Base-by-base conservation (phyloP, 139 green algal genomes). In the Haematococcus lacustris region DNA sequence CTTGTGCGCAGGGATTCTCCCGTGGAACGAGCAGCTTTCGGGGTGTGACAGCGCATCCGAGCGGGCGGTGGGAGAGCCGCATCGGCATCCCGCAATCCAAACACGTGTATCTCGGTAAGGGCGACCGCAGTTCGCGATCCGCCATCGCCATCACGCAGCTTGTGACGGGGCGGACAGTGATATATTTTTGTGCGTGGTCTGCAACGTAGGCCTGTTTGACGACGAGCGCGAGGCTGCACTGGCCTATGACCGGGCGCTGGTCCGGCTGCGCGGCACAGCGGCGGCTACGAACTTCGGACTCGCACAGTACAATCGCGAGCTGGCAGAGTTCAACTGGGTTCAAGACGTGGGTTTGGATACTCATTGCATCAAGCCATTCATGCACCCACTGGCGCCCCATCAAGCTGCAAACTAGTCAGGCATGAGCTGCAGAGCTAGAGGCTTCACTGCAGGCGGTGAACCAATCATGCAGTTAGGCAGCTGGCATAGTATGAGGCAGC, bases 21-120 rank as follows among this genome's bases (percentile, higher is more conserved):
- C 78, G 93, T 25, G 92, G 92, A 39, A 89, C 85, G 50, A 92
- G 82, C 38, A 75, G 76, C 66, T 97, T 86, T 81, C 80, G 92
- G 1, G 93, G 92, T 28, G 91, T 96, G 28, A 95, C 92, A 1
- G 88, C 85, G 7, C 91, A 95, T 81, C 91, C 91, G 23, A 85
- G 53, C 17, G 86, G 91, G 1, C 82, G 92, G n/a, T 97, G 88
- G 87, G 92, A 97, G 86, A 82, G 84, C 2, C 80, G 92, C 51
- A 93, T 97, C 38, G 91, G 88, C 59, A 78, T 97, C n/a, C 88
- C 90, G 2, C 88, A 91, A 40, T 88, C 75, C 60, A 95, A 95
- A 82, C 92, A 97, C 78, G 86, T 95, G 34, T 97, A 97, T 81
- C 81, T 96, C 38, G 92, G 92, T 76, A 82, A 17, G 69, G 85